These are phyloP conservation scores for Terfezia boudieri DNA, from an alignment of 495 filamentous ascomycete genomes.

Conservation along the genomic window DNA sequence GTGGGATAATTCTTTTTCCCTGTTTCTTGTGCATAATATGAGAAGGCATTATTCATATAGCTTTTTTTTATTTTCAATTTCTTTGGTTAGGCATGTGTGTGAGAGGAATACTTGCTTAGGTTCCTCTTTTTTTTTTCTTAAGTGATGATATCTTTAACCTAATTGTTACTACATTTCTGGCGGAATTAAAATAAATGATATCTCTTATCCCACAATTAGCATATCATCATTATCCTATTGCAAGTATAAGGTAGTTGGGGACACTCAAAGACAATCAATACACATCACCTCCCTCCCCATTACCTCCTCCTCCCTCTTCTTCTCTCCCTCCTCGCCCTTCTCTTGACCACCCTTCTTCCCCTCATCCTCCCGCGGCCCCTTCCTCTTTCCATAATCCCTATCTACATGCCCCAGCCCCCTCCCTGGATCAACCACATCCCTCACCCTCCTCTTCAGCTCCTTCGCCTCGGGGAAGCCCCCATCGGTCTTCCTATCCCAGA, in stretches of 20 bases:
- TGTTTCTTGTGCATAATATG: not conserved
- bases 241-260: no score
- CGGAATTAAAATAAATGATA: no score
- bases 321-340: not conserved
- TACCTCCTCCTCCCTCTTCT: not conserved
- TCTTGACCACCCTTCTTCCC: not conserved
- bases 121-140: no score
- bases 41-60: not conserved
- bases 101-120: no score
- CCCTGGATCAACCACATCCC: slow-evolving; percentile 58
- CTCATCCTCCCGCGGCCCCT: slow-evolving; percentile 11
- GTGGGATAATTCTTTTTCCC: not conserved
- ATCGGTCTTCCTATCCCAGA: slow-evolving; percentile 71
- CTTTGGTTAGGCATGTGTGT: not conserved
- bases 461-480: slow-evolving; percentile 71
- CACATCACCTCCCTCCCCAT: not conserved
- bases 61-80: not conserved
- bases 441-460: slow-evolving; percentile 63
- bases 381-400: not conserved
- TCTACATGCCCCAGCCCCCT: slow-evolving; percentile 70
- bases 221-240: no score
- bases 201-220: no score
- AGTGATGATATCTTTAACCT: no score
- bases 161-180: no score
- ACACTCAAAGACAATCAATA: not conserved